A percentile compares a stretch with the other conserved stretches of the same genome.
Conservation (phyloP, 495 filamentous ascomycete genomes). For the Trypethelium eluteriae region DNA sequence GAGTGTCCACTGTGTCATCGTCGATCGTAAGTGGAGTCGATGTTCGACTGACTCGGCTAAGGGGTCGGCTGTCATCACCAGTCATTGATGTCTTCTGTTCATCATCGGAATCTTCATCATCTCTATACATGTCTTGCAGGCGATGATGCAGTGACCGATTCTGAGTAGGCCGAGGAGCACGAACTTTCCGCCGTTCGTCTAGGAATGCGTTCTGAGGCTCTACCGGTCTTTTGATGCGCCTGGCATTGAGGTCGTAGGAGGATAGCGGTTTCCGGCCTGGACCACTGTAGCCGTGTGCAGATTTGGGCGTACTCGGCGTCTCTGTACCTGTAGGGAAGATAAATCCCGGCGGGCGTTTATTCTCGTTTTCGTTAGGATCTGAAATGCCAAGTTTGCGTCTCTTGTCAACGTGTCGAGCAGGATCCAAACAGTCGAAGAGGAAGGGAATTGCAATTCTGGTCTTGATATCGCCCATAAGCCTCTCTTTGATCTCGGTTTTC, state of each 20-base stretch:
- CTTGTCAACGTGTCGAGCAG: constrained; percentile 65
- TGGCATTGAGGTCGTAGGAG: constrained; percentile 43
- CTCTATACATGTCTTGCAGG: constrained; percentile 36
- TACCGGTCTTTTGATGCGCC: constrained; percentile 61
- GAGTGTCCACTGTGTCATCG: constrained; percentile 42
- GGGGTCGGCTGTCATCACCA: constrained; percentile 69
- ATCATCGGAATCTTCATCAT: constrained; percentile 49
- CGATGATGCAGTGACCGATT: constrained; percentile 51
- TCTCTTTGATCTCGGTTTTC: constrained; percentile 70
- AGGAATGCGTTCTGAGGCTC: constrained; percentile 66
- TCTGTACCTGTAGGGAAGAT: constrained; percentile 46
- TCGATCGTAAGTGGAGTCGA: constrained; percentile 52
- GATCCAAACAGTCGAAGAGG: constrained; percentile 79
- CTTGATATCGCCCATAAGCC: constrained; percentile 77
- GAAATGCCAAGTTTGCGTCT: constrained; percentile 69
- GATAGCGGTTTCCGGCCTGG: constrained; percentile 38
- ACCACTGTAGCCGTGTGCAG: constrained; percentile 53
- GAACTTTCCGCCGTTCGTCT: constrained; percentile 58
- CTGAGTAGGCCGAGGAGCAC: constrained; percentile 44
- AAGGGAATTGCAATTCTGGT: constrained; percentile 71
- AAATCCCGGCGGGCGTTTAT: constrained; percentile 39
- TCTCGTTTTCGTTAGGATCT: constrained; percentile 53
- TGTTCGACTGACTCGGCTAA: constrained; percentile 66
- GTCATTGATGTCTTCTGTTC: constrained; percentile 48
- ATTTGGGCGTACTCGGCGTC: constrained; percentile 60